phyloP scores from a whole-genome alignment of 805 yeast genomes.

The Hanseniaspora taiwanica region DNA sequence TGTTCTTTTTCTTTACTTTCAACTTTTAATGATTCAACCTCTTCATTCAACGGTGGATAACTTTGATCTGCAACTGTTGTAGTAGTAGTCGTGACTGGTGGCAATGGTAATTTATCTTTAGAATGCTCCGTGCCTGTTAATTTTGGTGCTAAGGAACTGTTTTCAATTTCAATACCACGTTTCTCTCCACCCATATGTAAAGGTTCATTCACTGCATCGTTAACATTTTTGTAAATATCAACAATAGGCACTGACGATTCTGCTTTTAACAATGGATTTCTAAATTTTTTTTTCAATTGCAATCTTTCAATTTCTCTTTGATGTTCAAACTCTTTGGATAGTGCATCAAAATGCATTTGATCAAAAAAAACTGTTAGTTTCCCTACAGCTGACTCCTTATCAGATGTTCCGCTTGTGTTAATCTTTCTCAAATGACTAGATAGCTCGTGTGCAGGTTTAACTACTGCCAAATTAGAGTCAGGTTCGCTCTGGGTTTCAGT shows the following conservation, averaged over 20 bases:
- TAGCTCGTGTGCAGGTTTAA: not conserved
- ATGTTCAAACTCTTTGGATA: constrained; percentile 73
- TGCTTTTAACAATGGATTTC: constrained; percentile 34
- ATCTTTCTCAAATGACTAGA: constrained; percentile 5
- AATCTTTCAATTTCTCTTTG: constrained; percentile 73
- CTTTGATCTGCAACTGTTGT: not conserved
- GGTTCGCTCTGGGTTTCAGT: no score
- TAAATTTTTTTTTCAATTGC: constrained; percentile 38
- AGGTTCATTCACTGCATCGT: constrained; percentile 68
- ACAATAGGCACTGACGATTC: constrained; percentile 75
- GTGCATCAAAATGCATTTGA: constrained; percentile 63
- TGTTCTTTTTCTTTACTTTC: constrained; percentile 6
- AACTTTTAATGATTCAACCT: not conserved
- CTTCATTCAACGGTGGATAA: no score
- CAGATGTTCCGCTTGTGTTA: constrained; percentile 9
- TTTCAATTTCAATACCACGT: not conserved
- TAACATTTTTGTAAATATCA: constrained; percentile 76
- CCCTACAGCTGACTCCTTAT: constrained; percentile 31
- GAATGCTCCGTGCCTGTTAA: not conserved
- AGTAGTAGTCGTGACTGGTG: constrained; percentile 12
- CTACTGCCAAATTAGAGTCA: no score
- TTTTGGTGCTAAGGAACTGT: not conserved
- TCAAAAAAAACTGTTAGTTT: constrained; percentile 57
- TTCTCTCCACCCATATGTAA: constrained; percentile 16
- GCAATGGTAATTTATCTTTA: constrained; percentile 10